Base-by-base conservation (phyloP, 1,284 basidiomycete species). In the Malassezia pachydermatis region DNA sequence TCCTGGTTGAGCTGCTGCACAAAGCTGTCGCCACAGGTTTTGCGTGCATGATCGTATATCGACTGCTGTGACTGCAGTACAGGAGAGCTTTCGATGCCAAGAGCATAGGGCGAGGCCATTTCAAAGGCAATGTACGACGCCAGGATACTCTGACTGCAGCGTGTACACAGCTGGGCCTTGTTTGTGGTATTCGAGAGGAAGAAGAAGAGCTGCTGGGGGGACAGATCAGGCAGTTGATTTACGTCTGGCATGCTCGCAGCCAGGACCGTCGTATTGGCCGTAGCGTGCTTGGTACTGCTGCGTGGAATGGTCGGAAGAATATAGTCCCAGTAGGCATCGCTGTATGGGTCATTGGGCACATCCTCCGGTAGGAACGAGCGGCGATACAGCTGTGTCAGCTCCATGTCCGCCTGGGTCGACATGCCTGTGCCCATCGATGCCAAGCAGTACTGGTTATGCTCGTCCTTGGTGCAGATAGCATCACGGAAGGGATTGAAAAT, bases 51-150 rank as follows among this genome's bases (percentile, higher is more conserved):
- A 25, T 47, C 48, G 34, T 54, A 60, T 11, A 62, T 41, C 7
- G 25, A 47, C 27, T 43, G 44, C 46, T 62, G 60, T 10, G 54
- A 50, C 19, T 33, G 20, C 33, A 62, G 41, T 7, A 53, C 43
- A 4, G 27, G 23, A 8, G 60, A 60, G n/a, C 39, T 41, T 13
- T 48, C 27, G 20, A 59, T 35, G 14, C 60, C 60, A 30, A 60
- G 51, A 11, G 56, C 59, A 41, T 59, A 62, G 6, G 60, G 60
- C 27, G 58, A 36, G 11, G 56, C 49, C 22, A 52, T 41, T 45
- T 62, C 60, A 30, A 59, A 60, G 23, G 16, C n/a, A 33, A 62
- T 57, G 51, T 62, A 62, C 22, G 50, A 22, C 20, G 59, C 53
- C 17, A 62, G 45, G 37, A 62, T 54, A 37, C 43, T 37, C 17